These are phyloP conservation scores for Agapanthus africanus DNA, from an alignment of 106 monocot species.

Conservation along the genomic window DNA sequence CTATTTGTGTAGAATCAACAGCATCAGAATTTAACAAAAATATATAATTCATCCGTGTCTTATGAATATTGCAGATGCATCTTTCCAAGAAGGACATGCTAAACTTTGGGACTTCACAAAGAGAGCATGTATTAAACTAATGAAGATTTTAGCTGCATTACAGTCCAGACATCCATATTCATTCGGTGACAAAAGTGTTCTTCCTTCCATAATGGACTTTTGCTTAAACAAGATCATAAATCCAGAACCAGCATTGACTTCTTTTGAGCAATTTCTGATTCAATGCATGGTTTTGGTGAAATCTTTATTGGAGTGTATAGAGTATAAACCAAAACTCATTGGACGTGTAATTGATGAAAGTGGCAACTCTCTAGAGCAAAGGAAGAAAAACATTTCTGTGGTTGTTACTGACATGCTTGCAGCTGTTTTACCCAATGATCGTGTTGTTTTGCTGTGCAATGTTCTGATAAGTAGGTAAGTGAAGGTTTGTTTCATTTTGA, in stretches of 20 bases:
- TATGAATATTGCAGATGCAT: constrained; percentile 54
- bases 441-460: constrained; percentile 68
- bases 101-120: constrained; percentile 65
- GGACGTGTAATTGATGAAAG: constrained; percentile 64
- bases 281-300: constrained; percentile 93
- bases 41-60: constrained; percentile 1
- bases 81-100: constrained; percentile 37
- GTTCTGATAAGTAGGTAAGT: constrained; percentile 74
- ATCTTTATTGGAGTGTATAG: constrained; percentile 76
- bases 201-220: constrained; percentile 54
- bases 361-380: constrained; percentile 40
- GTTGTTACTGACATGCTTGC: constrained; percentile 39
- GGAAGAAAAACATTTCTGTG: constrained; percentile 47
- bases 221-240: constrained; percentile 75
- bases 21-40: not conserved
- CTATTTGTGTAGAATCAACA: not conserved
- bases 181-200: constrained; percentile 66
- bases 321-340: constrained; percentile 60
- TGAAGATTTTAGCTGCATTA: constrained; percentile 60
- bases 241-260: constrained; percentile 45
- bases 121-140: constrained; percentile 69
- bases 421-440: constrained; percentile 51
- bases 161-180: constrained; percentile 86
- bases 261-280: constrained; percentile 74
- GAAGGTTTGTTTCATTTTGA: too few species aligned